phyloP scores from a whole-genome alignment of 139 green algal genomes.

The Chlamydomonas urium region DNA sequence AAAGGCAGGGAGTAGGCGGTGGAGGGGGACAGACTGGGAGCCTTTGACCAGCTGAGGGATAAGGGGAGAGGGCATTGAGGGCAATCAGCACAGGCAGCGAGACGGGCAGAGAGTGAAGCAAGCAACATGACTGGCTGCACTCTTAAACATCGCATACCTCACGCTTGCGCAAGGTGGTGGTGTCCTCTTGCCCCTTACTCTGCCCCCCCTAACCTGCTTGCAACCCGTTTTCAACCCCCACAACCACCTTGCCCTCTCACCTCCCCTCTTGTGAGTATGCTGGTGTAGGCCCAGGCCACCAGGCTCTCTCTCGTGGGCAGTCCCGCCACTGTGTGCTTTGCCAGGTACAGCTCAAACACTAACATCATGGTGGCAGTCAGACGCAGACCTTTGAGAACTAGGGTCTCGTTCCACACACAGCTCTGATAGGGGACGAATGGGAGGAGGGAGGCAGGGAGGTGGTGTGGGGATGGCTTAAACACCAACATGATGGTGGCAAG shows the following conservation, averaged over 20 bases:
- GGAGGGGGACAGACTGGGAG: slow-evolving; percentile 44
- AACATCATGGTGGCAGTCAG: slow-evolving; percentile 37
- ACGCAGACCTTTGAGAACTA: slow-evolving; percentile 26
- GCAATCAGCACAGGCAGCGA: background rate
- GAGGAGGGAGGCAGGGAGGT: too few relatives aligned
- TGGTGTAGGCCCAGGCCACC: slow-evolving; percentile 49
- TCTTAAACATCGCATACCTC: background rate
- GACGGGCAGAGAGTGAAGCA: background rate
- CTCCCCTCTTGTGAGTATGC: slow-evolving; percentile 26
- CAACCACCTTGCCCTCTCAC: slow-evolving; percentile 22
- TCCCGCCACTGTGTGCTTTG: slow-evolving; percentile 38
- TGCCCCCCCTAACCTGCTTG: too few relatives aligned
- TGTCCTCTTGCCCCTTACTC: background rate
- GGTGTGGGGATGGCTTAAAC: too few relatives aligned
- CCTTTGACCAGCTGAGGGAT: slow-evolving; percentile 31
- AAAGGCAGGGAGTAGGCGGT: slow-evolving; percentile 46
- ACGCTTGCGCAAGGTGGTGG: background rate
- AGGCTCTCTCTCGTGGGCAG: slow-evolving; percentile 40
- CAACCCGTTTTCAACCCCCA: too few relatives aligned
- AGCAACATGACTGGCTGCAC: background rate
- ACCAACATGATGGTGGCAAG: too few relatives aligned
- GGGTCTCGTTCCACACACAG: background rate
- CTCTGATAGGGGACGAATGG: too few relatives aligned
- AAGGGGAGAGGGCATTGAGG: background rate
- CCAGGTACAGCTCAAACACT: slow-evolving; percentile 44